phyloP scores from a whole-genome alignment of 139 green algal genomes.

The Pseudopediastrum boryanum region DNA sequence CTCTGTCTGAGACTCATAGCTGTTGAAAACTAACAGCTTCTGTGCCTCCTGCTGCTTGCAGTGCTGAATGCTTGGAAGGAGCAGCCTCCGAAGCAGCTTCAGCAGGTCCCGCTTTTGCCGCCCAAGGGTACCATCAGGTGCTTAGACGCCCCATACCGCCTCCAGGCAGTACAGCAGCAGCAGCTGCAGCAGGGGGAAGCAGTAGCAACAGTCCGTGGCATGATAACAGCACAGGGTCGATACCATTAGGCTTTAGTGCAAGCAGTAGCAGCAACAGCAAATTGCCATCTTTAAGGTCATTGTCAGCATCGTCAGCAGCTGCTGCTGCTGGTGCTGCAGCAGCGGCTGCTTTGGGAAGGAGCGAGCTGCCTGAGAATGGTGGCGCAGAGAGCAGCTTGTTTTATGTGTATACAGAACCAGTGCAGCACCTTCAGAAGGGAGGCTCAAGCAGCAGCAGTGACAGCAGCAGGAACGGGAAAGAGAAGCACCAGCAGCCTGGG shows the following conservation, averaged over 20 bases:
- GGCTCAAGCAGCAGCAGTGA: not conserved
- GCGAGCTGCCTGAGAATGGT: not conserved
- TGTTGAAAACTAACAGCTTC: not conserved
- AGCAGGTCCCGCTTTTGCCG: not conserved
- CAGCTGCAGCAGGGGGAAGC: not conserved
- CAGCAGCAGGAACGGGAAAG: conserved; percentile 6
- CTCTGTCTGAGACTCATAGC: not conserved
- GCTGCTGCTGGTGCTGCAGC: not conserved
- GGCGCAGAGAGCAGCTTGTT: not conserved
- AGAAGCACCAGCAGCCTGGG: too few species aligned
- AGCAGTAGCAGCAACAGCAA: not conserved
- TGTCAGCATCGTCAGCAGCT: not conserved
- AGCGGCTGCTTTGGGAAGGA: not conserved
- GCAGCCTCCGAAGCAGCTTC: not conserved
- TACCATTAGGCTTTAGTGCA: not conserved
- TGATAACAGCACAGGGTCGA: not conserved
- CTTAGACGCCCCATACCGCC: not conserved
- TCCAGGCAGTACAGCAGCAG: not conserved
- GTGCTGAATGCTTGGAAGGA: not conserved
- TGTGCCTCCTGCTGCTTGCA: not conserved
- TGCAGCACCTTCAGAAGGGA: too few species aligned
- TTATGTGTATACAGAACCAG: too few species aligned
- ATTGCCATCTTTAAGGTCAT: not conserved
- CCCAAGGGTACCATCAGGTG: not conserved
- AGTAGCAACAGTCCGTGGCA: conserved; percentile 1